Conservation (phyloP, 192 early-diverging fungal genomes). For the Spizellomyces punctatus region DNA sequence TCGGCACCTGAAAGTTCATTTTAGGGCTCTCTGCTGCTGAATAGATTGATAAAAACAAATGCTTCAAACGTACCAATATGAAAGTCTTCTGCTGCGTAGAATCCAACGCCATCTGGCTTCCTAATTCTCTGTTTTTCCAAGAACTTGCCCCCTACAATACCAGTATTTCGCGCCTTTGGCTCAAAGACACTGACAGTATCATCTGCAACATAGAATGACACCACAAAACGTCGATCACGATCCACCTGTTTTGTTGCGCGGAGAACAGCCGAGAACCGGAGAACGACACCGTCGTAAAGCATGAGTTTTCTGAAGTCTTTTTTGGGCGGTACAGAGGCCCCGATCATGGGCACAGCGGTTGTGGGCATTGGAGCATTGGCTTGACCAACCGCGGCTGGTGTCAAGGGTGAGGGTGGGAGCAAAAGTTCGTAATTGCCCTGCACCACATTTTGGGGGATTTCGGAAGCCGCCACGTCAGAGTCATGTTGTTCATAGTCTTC, state of each 20-base stretch:
- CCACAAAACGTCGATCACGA: slow-evolving; percentile 58
- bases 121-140: slow-evolving; percentile 55
- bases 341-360: slow-evolving; percentile 28
- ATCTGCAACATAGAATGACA: slow-evolving; percentile 55
- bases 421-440: slow-evolving; percentile 21
- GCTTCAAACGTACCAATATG: slow-evolving; percentile 46
- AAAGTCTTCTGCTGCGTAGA: slow-evolving; percentile 57
- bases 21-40: neutral
- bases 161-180: slow-evolving; percentile 55
- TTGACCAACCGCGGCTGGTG: slow-evolving; percentile 23
- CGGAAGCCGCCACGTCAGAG: neutral
- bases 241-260: slow-evolving; percentile 51
- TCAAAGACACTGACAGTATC: slow-evolving; percentile 64
- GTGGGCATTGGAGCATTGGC: slow-evolving; percentile 31
- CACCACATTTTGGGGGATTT: neutral
- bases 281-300: slow-evolving; percentile 46
- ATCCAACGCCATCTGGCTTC: slow-evolving; percentile 45
- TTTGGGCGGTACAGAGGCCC: slow-evolving; percentile 38
- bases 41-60: neutral
- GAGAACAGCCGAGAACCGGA: slow-evolving; percentile 49
- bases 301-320: slow-evolving; percentile 51
- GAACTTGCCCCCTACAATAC: slow-evolving; percentile 64
- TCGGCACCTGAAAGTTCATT: slow-evolving; percentile 44
- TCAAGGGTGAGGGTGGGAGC: slow-evolving; percentile 24
- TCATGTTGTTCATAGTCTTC: slow-evolving; percentile 44